Percentiles rank a stretch among this genome's conserved stretches.
These are phyloP conservation scores for Ambrosia artemisiifolia DNA, from an alignment of 129 eudicot species.

Conservation along the genomic window DNA sequence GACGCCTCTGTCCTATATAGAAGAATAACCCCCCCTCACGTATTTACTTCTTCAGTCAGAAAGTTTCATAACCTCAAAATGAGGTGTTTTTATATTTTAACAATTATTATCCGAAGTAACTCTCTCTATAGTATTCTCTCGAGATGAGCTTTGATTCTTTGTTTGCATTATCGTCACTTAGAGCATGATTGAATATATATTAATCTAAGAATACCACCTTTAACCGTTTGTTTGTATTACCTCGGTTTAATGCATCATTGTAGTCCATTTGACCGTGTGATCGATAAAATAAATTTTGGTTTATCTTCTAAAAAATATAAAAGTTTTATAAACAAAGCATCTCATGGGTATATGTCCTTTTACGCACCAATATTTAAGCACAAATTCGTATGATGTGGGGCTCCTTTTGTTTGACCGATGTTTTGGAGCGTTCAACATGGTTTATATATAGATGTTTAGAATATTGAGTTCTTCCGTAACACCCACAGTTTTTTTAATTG, in stretches of 20 bases:
- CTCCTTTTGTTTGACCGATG: conserved; percentile 2
- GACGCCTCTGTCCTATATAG: no score
- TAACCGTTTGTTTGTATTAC: conserved; percentile 2
- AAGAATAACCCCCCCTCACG: no score
- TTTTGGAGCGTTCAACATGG: neutral
- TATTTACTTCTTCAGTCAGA: no score
- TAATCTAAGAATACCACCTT: neutral
- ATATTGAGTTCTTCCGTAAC: neutral
- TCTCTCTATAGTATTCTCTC: neutral
- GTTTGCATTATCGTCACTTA: neutral
- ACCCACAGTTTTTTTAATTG: neutral
- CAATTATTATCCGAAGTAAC: no score
- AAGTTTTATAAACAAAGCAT: neutral
- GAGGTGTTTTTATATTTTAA: neutral
- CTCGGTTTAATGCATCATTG: neutral
- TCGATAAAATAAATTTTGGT: neutral
- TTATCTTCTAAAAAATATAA: neutral
- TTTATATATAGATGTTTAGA: neutral
- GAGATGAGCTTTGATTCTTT: neutral
- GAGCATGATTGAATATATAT: neutral
- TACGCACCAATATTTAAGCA: neutral
- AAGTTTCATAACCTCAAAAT: neutral
- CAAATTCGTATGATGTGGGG: neutral
- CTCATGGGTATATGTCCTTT: neutral
- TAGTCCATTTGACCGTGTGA: conserved; percentile 2